Evolutionary conservation across 768 basidiomycete species (phyloP).

Genomic region (Lactarius evosmus): DNA sequence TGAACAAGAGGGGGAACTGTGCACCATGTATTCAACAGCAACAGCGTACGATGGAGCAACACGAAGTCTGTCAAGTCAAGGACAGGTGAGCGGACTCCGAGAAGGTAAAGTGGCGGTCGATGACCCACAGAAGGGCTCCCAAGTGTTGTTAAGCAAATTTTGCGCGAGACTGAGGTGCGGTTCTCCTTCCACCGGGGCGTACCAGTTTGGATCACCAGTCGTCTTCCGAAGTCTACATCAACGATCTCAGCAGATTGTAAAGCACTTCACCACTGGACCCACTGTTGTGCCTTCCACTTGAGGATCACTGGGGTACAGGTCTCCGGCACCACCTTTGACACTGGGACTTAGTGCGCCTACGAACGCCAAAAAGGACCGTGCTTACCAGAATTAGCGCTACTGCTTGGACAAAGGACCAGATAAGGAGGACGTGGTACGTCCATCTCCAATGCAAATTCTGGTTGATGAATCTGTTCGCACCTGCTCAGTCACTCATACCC

Average conservation of each 20-base stretch:
- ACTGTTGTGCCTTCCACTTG: constrained; percentile 58
- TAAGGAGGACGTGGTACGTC: constrained; percentile 69
- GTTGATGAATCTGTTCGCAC: constrained; percentile 10
- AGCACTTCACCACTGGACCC: constrained; percentile 4
- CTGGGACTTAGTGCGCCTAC: not conserved
- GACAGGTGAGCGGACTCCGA: not conserved
- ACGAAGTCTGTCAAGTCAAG: constrained; percentile 48
- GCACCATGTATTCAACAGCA: constrained; percentile 68
- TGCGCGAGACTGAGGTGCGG: constrained; percentile 42
- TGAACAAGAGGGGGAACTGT: constrained; percentile 28
- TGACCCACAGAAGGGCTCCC: constrained; percentile 66
- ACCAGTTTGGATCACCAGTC: constrained; percentile 52
- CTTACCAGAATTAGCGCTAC: constrained; percentile 51
- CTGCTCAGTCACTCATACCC: not conserved
- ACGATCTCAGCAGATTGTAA: not conserved
- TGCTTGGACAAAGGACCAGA: constrained; percentile 62
- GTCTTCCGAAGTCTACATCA: constrained; percentile 48
- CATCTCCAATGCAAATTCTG: constrained; percentile 66
- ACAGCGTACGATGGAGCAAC: constrained; percentile 68
- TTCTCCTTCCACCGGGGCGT: constrained; percentile 55
- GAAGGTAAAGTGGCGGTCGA: not conserved
- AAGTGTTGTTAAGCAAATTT: constrained; percentile 58
- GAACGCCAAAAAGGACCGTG: not conserved
- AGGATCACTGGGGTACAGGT: constrained; percentile 63
- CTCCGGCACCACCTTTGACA: constrained; percentile 62